Evolutionary conservation across 164 flowering plant genomes (phyloP), one percentile per base, ranked within the genome.

Genomic region (grape (Vitis vinifera)): DNA sequence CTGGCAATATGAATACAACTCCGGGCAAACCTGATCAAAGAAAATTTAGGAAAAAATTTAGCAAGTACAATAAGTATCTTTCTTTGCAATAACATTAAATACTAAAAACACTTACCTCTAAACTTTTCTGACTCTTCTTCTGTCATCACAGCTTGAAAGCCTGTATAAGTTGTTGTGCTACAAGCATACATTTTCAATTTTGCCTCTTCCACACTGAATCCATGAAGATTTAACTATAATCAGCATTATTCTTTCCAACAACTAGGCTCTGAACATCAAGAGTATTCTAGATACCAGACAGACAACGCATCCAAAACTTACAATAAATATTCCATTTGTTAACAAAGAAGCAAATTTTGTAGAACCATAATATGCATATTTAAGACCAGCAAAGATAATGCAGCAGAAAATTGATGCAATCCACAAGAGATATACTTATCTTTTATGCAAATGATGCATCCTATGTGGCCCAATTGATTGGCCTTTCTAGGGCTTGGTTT

Each of bases 161-260:
- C 97, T 7, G 60, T 64, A 73, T 91, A 96, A 17, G 91, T 91
- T 14, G 99, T 89, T 13, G 99, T 96, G 81, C 98, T 93, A 70
- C 93, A 89, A 13, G 99, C 98, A 84, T 93, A 96, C 60, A 93
- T 96, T 67, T 67, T 89, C 71, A 84, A 80, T 77, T 91, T 96
- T 10, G 97, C 98, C 79, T 93, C 97, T 81, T 93, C 98, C 27
- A 89, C 77, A 80, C 98, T 93, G 79, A 55, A 65, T 60, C 10
- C 30, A 65, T 9, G 61, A 6, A 66, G 47, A 57, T 52, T 8
- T 19, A 47, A 52, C 50, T 23, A 70, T 59, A 50, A 52, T 61
- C 55, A 61, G 56, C 56, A 15, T 14, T 23, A 14, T 8, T 13
- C 16, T 11, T 19, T 31, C 27, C 14, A 19, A 60, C 0, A 27